These are phyloP conservation scores for Talaromyces thailandensis DNA, from an alignment of 495 filamentous ascomycete species.

Conservation along the genomic window DNA sequence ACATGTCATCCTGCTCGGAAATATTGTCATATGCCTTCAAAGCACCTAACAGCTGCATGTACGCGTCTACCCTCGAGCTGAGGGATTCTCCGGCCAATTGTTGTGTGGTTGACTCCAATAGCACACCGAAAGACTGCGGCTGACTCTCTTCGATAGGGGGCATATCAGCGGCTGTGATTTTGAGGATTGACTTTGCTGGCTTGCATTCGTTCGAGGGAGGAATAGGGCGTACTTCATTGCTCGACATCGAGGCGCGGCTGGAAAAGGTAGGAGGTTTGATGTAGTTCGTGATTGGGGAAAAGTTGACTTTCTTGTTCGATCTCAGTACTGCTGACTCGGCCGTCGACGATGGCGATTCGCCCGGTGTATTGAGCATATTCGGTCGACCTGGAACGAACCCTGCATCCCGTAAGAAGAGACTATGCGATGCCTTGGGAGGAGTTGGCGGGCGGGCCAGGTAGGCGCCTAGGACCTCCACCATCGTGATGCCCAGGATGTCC, in stretches of 20 bases:
- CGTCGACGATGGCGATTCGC: slow-evolving; percentile 38
- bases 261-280: slow-evolving; percentile 47
- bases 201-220: slow-evolving; percentile 56
- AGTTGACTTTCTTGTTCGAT: slow-evolving; percentile 63
- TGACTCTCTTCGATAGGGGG: slow-evolving; percentile 19
- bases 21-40: slow-evolving; percentile 70
- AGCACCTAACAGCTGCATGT: slow-evolving; percentile 66
- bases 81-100: slow-evolving; percentile 65
- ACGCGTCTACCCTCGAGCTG: slow-evolving; percentile 71
- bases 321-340: slow-evolving; percentile 23
- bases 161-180: slow-evolving; percentile 40
- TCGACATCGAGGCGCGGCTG: slow-evolving; percentile 34
- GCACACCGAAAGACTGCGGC: slow-evolving; percentile 53
- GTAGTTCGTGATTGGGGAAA: slow-evolving; percentile 65
- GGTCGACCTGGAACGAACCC: slow-evolving; percentile 15
- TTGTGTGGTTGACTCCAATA: slow-evolving; percentile 67
- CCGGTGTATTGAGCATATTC: slow-evolving; percentile 30
- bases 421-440: slow-evolving; percentile 49
- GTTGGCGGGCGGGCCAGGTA: slow-evolving; percentile 49
- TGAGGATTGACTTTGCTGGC: slow-evolving; percentile 80
- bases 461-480: slow-evolving; percentile 43
- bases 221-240: slow-evolving; percentile 33
- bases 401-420: slow-evolving; percentile 20
- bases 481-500: slow-evolving; percentile 13
- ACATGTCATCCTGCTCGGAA: slow-evolving; percentile 59